Evolutionary conservation across 352 stramenopile genomes (phyloP).

Genomic region (Globisporangium emineosum): DNA sequence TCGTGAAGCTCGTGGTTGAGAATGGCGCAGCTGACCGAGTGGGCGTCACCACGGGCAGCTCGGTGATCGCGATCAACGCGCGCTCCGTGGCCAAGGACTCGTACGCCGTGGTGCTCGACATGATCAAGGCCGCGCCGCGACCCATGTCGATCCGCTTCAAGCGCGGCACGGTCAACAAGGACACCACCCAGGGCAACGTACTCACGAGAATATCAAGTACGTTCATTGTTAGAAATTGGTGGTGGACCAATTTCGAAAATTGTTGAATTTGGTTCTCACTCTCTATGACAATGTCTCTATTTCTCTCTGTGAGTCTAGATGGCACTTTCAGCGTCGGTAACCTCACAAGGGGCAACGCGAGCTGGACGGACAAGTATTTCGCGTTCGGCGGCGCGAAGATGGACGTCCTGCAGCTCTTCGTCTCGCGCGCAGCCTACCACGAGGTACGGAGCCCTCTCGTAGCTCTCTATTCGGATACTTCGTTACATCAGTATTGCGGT

Average conservation of each 20-base stretch:
- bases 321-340: constrained; percentile 84
- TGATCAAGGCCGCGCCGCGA: constrained; percentile 76
- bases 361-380: constrained; percentile 79
- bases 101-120: constrained; percentile 63
- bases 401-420: constrained; percentile 82
- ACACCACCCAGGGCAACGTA: constrained; percentile 63
- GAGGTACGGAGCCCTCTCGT: constrained; percentile 35
- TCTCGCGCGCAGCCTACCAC: constrained; percentile 78
- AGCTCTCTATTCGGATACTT: background rate
- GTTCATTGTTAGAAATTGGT: constrained; percentile 6
- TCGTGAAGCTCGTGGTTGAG: constrained; percentile 82
- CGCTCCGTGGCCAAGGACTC: constrained; percentile 49
- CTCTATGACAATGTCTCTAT: constrained; percentile 11
- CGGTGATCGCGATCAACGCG: constrained; percentile 70
- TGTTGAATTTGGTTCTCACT: constrained; percentile 12
- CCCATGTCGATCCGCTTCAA: constrained; percentile 76
- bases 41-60: constrained; percentile 61
- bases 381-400: constrained; percentile 78
- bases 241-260: background rate
- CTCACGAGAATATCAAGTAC: constrained; percentile 82
- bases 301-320: constrained; percentile 40
- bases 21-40: constrained; percentile 71
- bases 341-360: constrained; percentile 70
- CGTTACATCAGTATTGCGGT: constrained; percentile 1
- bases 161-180: constrained; percentile 57